phyloP scores from a whole-genome alignment of 2,329 filamentous ascomycete species.

The Scedosporium aurantiacum region DNA sequence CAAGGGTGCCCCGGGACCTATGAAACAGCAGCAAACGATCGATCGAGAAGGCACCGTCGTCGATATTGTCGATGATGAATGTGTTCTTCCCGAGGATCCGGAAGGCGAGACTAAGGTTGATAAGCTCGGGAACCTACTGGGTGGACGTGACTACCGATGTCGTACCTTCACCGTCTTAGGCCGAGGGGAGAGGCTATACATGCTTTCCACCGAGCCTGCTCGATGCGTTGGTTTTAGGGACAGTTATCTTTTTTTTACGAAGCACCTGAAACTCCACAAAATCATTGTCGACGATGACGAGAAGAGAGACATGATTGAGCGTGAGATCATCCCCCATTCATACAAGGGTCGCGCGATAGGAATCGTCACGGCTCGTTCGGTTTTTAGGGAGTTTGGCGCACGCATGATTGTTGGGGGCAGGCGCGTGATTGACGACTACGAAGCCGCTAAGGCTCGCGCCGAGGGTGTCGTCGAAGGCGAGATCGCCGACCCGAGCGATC shows the following conservation, averaged over 20 bases:
- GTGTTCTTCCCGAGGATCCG: constrained; percentile 72
- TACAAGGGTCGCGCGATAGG: constrained; percentile 98
- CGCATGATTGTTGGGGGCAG: constrained; percentile 87
- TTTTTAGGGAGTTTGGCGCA: constrained; percentile 93
- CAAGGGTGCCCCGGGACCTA: constrained; percentile 58
- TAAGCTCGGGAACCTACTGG: constrained; percentile 71
- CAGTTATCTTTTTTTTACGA: constrained; percentile 98
- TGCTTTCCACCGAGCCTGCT: constrained; percentile 95
- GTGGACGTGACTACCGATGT: constrained; percentile 84
- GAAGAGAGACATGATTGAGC: constrained; percentile 90
- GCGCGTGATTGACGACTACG: constrained; percentile 81
- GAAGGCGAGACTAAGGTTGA: constrained; percentile 92
- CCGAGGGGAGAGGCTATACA: constrained; percentile 79
- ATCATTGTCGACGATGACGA: constrained; percentile 97
- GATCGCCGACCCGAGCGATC: constrained; percentile 81
- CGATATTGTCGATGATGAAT: constrained; percentile 85
- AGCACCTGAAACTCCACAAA: constrained; percentile 92
- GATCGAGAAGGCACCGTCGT: constrained; percentile 91
- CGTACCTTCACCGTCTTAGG: constrained; percentile 86
- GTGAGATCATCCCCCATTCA: constrained; percentile 90
- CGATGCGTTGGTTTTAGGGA: constrained; percentile 95
- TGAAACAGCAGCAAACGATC: constrained; percentile 72
- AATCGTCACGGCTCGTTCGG: constrained; percentile 89
- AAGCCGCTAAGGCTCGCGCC: constrained; percentile 61
- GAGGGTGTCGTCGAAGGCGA: constrained; percentile 80